Evolutionary conservation across 73 alveolate genomes (phyloP), one percentile per base, ranked within the genome.

Genomic region (Paramecium tetraurelia): DNA sequence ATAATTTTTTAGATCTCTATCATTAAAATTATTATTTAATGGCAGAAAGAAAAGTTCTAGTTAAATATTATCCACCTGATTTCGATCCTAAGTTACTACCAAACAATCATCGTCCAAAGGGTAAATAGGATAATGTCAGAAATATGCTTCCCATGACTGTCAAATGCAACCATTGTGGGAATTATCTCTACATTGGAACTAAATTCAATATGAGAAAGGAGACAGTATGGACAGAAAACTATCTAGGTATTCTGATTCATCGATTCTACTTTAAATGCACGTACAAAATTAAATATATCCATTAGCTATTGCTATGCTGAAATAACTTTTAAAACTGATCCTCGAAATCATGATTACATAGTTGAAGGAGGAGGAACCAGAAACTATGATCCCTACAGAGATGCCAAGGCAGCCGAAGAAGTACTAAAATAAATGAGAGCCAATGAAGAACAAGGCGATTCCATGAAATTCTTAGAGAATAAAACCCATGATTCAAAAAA

Each of bases 261-360:
- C 93, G 99, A 27, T 98, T 98, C 93, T 98, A 97, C 97, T 97
- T 96, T 94, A 97, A 97, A 89, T 98, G 99, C 93, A 95, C 98
- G 71, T 36, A 72, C 14, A 36, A 1, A 68, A 27, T 72, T 36
- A 12, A 7, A 72, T 12, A 9, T 36, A 20, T 63, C 0, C 40
- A 3, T 68, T 68, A 72, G 86, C 16, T 92, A 96, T 77, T 98
- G 99, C 93, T 93, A 96, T 93, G 96, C 98, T 75, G 99, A 98
- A 95, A 94, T 98, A 38, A 97, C 99, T 70, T 96, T 98, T 98
- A 98, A 97, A 86, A 98, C 99, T 75, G 99, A 98, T 89, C 99
- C 99, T 24, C 97, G 98, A 93, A 97, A 98, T 94, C 97, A 97
- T 94, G 99, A 98, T 89, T 98, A 98, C 90, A 96, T 98, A 35